Evolutionary conservation across 2,329 filamentous ascomycete species (phyloP), one percentile per base, ranked within the genome.

Genomic region (Geosmithia flava): DNA sequence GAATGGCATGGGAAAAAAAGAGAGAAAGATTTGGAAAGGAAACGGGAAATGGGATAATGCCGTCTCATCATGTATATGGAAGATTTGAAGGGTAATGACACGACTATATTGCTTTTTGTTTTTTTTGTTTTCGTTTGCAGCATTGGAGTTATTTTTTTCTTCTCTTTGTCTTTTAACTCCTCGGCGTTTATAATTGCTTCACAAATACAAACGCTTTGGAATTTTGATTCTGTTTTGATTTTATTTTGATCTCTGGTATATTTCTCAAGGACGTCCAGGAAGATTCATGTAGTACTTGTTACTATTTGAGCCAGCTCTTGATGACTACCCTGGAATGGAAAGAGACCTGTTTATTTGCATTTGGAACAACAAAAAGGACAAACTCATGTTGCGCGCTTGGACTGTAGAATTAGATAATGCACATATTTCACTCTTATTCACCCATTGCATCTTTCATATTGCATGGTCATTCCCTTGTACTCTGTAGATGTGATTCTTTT

Each of bases 1-100:
- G 29, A 48, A 20, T 27, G 15, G 20, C n/a, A 44, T 67, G 63
- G 37, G 64, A 51, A 61, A 46, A 49, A 49, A 42, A 47, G 11
- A 37, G 33, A 37, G 11, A 6, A 40, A 43, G 41, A 10, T 51
- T 56, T 47, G 43, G 48, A 29, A 49, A 41, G 6, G 13, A n/a
- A 19, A 41, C 3, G 39, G 39, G 39, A n/a, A 13, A 13, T 7
- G 4, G 27, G 43, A 45, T 45, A 27, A 11, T 20, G 13, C 17
- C 41, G 13, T 19, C 17, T 20, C 41, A 42, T 5, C n/a, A 40
- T 46, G 30, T 11, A 46, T 41, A 41, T 40, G 30, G 45, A 33
- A 40, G 23, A 27, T 8, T 27, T 13, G 19, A 44, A 29, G 23
- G 42, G 20, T 44, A 20, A 23, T 44, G 42, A 17, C 15, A n/a